These are phyloP conservation scores for Oryza coarctata DNA, from an alignment of 176 grass and related monocot genomes.

Conservation along the genomic window DNA sequence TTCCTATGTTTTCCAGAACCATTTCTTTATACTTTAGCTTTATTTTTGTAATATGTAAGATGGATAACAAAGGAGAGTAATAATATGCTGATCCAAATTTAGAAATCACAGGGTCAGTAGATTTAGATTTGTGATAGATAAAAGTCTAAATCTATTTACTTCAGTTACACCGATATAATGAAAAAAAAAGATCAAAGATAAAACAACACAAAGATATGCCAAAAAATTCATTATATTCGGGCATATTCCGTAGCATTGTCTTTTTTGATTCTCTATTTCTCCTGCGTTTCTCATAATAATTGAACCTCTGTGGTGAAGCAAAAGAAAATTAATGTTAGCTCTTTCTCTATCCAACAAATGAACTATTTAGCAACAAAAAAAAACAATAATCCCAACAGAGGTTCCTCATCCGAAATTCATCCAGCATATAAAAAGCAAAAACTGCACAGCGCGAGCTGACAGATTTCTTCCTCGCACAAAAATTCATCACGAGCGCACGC, in stretches of 20 bases:
- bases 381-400: not conserved
- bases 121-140: conserved; percentile 16
- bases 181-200: conserved; percentile 5
- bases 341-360: conserved; percentile 17
- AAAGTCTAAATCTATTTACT: not conserved
- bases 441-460: not conserved
- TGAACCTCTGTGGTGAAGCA: conserved; percentile 66
- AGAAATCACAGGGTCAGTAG: not conserved
- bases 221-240: conserved; percentile 38
- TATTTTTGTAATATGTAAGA: not conserved
- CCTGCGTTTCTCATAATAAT: conserved; percentile 60
- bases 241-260: conserved; percentile 57
- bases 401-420: conserved; percentile 20
- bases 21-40: not conserved
- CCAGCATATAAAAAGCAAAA: conserved; percentile 3
- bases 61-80: not conserved
- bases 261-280: conserved; percentile 74
- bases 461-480: not conserved
- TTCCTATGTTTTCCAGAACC: conserved; percentile 18
- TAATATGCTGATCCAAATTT: not conserved
- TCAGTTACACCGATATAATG: not conserved
- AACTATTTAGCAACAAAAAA: conserved; percentile 20
- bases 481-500: conserved; percentile 32
- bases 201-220: not conserved
- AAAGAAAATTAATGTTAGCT: conserved; percentile 16